These are phyloP conservation scores for Haplosporangium gracile DNA, from an alignment of 192 early-diverging fungal genomes.

Conservation along the genomic window DNA sequence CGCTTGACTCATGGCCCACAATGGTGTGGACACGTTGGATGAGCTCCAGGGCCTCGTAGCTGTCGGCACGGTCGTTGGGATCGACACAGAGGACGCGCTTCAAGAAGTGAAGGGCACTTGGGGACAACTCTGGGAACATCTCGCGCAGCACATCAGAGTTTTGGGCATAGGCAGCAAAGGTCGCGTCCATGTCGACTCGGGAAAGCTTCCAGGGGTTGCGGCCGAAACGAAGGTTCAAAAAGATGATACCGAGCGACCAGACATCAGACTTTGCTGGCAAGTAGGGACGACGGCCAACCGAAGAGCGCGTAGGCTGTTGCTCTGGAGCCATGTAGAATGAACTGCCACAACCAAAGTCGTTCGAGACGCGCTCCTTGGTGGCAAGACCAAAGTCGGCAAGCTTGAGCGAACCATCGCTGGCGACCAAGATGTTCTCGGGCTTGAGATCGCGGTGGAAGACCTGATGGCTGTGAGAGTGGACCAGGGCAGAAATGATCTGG, in stretches of 20 bases:
- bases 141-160: conserved; percentile 73
- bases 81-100: conserved; percentile 81
- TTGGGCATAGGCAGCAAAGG: conserved; percentile 78
- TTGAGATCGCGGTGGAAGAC: conserved; percentile 96
- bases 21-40: conserved; percentile 41
- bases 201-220: conserved; percentile 86
- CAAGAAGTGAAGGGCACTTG: conserved; percentile 77
- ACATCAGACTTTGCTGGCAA: conserved; percentile 85
- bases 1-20: conserved; percentile 10
- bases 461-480: conserved; percentile 52
- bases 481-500: conserved; percentile 72
- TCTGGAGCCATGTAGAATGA: conserved; percentile 75
- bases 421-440: conserved; percentile 80
- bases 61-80: conserved; percentile 65
- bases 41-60: conserved; percentile 49
- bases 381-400: conserved; percentile 95
- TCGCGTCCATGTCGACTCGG: conserved; percentile 74
- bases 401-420: conserved; percentile 78
- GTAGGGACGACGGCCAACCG: conserved; percentile 57
- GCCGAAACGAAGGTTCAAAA: conserved; percentile 89
- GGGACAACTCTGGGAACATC: conserved; percentile 75
- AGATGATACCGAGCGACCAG: conserved; percentile 90
- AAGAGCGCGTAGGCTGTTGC: conserved; percentile 65
- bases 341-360: conserved; percentile 91
- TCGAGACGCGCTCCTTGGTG: conserved; percentile 81